Percentiles rank a stretch among this genome's conserved stretches.
Evolutionary conservation across 257 asterid species (phyloP).

Genomic region (Perilla frutescens): DNA sequence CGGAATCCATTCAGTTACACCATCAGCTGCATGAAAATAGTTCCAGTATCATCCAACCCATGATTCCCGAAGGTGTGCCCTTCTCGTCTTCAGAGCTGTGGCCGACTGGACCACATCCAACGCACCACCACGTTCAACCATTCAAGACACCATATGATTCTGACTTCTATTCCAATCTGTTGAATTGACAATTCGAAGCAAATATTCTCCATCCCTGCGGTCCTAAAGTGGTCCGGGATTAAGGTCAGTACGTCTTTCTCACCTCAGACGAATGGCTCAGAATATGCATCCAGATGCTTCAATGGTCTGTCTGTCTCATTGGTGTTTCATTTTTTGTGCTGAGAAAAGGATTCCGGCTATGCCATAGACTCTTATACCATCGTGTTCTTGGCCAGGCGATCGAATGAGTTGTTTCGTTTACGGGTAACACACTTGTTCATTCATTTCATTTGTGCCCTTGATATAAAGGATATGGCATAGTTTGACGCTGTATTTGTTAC

Average conservation of each 20-base stretch:
- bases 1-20: slow-evolving; percentile 48
- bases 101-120: slow-evolving; percentile 51
- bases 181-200: slow-evolving; percentile 38
- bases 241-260: not conserved
- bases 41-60: slow-evolving; percentile 38
- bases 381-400: not conserved
- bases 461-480: not conserved
- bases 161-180: slow-evolving; percentile 48
- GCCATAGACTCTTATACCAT: too few species aligned
- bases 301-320: too few species aligned
- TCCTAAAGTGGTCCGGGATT: not conserved
- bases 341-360: not conserved
- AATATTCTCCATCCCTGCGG: not conserved
- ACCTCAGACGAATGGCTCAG: not conserved
- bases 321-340: not conserved
- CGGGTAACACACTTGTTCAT: not conserved
- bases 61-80: slow-evolving; percentile 56
- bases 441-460: not conserved
- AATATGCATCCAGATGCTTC: too few species aligned
- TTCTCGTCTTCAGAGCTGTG: slow-evolving; percentile 61
- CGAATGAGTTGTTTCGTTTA: not conserved
- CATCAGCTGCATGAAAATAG: slow-evolving; percentile 47
- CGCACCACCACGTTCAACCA: slow-evolving; percentile 37
- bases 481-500: not conserved
- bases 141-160: slow-evolving; percentile 54